Percentiles rank a stretch among this genome's conserved stretches.
Evolutionary conservation across 2,329 filamentous ascomycete genomes (phyloP).

Genomic region (Chaetomium sp.): DNA sequence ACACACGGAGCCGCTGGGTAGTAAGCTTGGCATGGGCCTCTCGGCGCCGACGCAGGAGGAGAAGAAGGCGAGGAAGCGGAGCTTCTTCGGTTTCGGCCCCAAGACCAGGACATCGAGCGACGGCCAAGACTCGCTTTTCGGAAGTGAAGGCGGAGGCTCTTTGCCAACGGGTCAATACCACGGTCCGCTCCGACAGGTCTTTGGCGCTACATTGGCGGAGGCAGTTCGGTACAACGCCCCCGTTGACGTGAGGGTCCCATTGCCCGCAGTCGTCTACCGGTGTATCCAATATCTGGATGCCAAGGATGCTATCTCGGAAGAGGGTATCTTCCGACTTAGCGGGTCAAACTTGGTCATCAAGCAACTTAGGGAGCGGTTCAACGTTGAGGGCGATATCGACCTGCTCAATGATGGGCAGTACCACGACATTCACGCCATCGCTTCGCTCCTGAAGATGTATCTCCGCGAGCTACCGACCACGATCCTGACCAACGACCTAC

Average conservation of each 20-base stretch:
- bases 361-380: conserved; percentile 84
- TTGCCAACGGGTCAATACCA: conserved; percentile 37
- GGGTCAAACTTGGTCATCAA: conserved; percentile 97
- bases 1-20: conserved; percentile 79
- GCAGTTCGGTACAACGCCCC: conserved; percentile 78
- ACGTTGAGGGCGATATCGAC: conserved; percentile 85
- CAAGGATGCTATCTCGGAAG: conserved; percentile 75
- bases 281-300: conserved; percentile 88
- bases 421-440: conserved; percentile 93
- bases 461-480: conserved; percentile 86
- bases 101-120: conserved; percentile 55
- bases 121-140: conserved; percentile 49
- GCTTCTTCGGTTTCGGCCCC: conserved; percentile 64
- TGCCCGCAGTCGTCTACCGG: conserved; percentile 90
- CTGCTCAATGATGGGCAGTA: conserved; percentile 75
- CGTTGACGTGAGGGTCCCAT: conserved; percentile 61
- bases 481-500: conserved; percentile 83
- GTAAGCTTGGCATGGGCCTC: conserved; percentile 52
- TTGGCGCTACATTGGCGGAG: conserved; percentile 78
- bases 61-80: conserved; percentile 73
- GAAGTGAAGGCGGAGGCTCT: conserved; percentile 40
- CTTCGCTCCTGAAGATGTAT: conserved; percentile 89
- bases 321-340: conserved; percentile 93
- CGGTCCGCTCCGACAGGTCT: conserved; percentile 62
- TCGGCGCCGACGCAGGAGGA: conserved; percentile 53